These are phyloP conservation scores for Sisymbrium altissimum DNA, from an alignment of 345 rosid species.

Conservation along the genomic window DNA sequence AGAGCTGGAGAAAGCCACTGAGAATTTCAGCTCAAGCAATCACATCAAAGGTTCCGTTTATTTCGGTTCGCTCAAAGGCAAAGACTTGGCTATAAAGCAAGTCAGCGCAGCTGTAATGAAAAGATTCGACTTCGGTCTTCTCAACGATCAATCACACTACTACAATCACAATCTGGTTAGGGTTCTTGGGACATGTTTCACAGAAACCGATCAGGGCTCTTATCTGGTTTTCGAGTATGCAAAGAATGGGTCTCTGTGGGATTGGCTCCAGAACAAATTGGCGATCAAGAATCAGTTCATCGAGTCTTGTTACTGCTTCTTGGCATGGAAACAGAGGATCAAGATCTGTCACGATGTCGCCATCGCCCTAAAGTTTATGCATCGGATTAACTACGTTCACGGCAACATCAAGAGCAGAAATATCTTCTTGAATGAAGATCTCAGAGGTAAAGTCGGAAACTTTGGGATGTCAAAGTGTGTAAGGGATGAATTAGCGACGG, in stretches of 20 bases:
- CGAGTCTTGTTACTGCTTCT: constrained; percentile 80
- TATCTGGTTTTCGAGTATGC: constrained; percentile 77
- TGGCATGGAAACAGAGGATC: constrained; percentile 88
- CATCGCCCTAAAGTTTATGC: constrained; percentile 81
- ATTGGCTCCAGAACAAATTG: constrained; percentile 88
- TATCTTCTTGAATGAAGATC: constrained; percentile 84
- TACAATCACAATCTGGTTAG: constrained; percentile 74
- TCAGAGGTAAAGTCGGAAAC: constrained; percentile 73
- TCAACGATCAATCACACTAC: constrained; percentile 51
- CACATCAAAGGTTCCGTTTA: constrained; percentile 73
- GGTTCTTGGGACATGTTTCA: constrained; percentile 63
- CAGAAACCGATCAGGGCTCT: constrained; percentile 37
- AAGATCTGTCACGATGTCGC: constrained; percentile 84
- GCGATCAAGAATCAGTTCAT: constrained; percentile 94
- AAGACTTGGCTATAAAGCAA: constrained; percentile 67
- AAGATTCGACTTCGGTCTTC: constrained; percentile 47
- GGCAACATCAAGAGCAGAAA: constrained; percentile 65
- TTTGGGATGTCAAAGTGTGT: constrained; percentile 64
- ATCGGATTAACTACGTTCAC: constrained; percentile 73
- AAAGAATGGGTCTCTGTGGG: constrained; percentile 79
- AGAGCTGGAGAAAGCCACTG: constrained; percentile 76
- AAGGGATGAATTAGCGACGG: constrained; percentile 35
- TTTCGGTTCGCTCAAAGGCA: constrained; percentile 78
- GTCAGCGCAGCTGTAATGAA: constrained; percentile 34
- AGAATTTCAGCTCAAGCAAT: constrained; percentile 66